Base-by-base conservation (phyloP, 495 filamentous ascomycete species). In the Neurospora sp. region DNA sequence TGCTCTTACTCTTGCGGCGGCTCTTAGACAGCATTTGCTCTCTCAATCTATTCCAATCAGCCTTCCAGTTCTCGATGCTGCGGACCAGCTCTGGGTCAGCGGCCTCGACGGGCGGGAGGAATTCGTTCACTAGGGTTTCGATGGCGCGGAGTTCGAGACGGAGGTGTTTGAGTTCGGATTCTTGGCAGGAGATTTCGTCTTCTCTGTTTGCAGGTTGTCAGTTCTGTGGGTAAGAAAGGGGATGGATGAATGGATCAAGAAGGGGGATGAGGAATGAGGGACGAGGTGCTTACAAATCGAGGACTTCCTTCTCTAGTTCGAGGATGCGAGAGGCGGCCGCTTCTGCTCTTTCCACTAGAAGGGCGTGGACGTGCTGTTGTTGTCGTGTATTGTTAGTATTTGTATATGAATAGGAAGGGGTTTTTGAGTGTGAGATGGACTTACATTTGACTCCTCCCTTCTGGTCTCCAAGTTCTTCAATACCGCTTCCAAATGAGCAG, bases 61-160 rank as follows among this genome's bases (percentile, higher is more conserved):
- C 72, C 74, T 84, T 85, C 83, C 84, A 86, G 44, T 82, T 81
- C 70, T 81, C 78, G 71, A 86, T 86, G 76, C 81, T 82, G 72
- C 80, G 78, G 74, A 81, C 76, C 72, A 87, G 75, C 41, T 85
- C 85, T 38, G 80, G 77, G 73, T 87, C 84, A 7, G 76, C 78
- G 66, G 71, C 69, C 20, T 72, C 54, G 35, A 79, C 80, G 16
- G 79, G 74, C 5, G 81, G 84, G 35, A 85, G 80, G 72, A 83
- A 82, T 73, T 81, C 80, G 35, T 81, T 71, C 71, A 80, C 84
- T 69, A 88, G 83, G 9, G 85, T 83, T 80, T 89, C 85, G 75
- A 89, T 83, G 69, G 86, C 85, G 38, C 87, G 84, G 35, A 89
- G 81, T 75, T 85, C 82, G 66, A 88, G 83, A 37, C 86, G 85